Percentiles rank a stretch among this genome's conserved stretches.
phyloP scores from a whole-genome alignment of 805 yeast species.

The Pichia cephalocereana region DNA sequence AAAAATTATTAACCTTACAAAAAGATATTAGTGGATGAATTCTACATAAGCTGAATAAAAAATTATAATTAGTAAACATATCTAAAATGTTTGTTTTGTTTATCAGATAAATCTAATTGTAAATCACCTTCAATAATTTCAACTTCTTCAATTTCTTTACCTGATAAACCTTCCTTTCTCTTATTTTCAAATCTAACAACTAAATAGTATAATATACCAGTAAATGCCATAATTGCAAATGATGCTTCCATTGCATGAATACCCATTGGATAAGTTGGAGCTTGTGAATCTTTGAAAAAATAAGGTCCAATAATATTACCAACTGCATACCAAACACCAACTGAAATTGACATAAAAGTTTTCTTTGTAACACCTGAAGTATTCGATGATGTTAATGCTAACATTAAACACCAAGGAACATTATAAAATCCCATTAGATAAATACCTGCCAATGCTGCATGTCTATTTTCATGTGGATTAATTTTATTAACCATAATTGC shows the following conservation, averaged over 20 bases:
- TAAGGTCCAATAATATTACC: slow-evolving; percentile 50
- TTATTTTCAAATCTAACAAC: slow-evolving; percentile 30
- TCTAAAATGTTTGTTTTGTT: slow-evolving; percentile 21
- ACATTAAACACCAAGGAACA: slow-evolving; percentile 5
- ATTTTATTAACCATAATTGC: slow-evolving; percentile 4
- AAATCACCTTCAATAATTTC: slow-evolving; percentile 14
- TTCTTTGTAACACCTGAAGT: slow-evolving; percentile 46
- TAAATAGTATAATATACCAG: slow-evolving; percentile 25
- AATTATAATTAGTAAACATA: slow-evolving; percentile 7
- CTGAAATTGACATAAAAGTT: slow-evolving; percentile 32
- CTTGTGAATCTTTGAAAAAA: slow-evolving; percentile 33
- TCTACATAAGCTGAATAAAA: too few relatives aligned
- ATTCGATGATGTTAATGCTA: slow-evolving; percentile 6
- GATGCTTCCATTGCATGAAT: slow-evolving; percentile 29
- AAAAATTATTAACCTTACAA: too few relatives aligned
- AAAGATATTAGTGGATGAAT: too few relatives aligned
- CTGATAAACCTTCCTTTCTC: slow-evolving; percentile 10
- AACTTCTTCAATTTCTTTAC: slow-evolving; percentile 11
- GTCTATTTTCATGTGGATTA: neutral
- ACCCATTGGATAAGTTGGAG: slow-evolving; percentile 36
- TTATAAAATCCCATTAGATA: slow-evolving; percentile 5
- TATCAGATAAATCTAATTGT: slow-evolving; percentile 24
- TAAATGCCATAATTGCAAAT: slow-evolving; percentile 21
- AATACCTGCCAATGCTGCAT: slow-evolving; percentile 3
- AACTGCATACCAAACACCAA: slow-evolving; percentile 38